Evolutionary conservation across 495 filamentous ascomycete genomes (phyloP).

Genomic region (Lophium mytilinum): DNA sequence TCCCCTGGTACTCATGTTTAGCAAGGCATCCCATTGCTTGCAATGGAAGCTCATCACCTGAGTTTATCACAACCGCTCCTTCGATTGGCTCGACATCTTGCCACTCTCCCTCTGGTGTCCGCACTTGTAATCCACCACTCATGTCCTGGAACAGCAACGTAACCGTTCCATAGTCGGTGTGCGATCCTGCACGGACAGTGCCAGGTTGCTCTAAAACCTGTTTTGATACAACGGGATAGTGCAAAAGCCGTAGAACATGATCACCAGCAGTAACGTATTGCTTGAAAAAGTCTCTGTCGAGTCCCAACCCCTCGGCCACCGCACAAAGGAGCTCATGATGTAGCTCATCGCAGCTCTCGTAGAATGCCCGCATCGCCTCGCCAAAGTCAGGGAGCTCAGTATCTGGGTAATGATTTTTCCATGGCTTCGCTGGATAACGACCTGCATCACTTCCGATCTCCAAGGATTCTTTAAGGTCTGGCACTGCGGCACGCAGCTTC

Average conservation of each 20-base stretch:
- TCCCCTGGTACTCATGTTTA: neutral
- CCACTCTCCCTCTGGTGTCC: conserved; percentile 4
- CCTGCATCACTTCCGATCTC: conserved; percentile 11
- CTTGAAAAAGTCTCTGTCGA: conserved; percentile 7
- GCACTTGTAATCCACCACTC: conserved; percentile 5
- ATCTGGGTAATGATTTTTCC: conserved; percentile 6
- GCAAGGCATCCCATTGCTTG: neutral
- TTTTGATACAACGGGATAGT: conserved; percentile 3
- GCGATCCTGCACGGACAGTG: neutral
- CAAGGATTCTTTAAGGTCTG: conserved; percentile 5
- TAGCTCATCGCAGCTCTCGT: conserved; percentile 1
- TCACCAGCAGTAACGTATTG: conserved; percentile 5
- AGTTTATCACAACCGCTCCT: conserved; percentile 7
- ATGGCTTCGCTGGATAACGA: neutral
- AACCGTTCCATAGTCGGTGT: conserved; percentile 10
- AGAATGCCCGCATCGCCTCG: conserved; percentile 2
- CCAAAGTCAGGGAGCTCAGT: conserved; percentile 1
- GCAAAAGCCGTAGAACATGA: conserved; percentile 4
- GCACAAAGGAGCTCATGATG: conserved; percentile 6
- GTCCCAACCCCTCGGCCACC: conserved; percentile 2
- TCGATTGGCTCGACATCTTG: conserved; percentile 3
- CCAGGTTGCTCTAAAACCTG: conserved; percentile 1
- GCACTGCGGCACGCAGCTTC: conserved; percentile 1
- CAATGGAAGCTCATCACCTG: neutral
- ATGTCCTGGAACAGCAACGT: conserved; percentile 9